phyloP scores from a whole-genome alignment of 2,329 filamentous ascomycete genomes.

The Ascocoryne sarcoides region DNA sequence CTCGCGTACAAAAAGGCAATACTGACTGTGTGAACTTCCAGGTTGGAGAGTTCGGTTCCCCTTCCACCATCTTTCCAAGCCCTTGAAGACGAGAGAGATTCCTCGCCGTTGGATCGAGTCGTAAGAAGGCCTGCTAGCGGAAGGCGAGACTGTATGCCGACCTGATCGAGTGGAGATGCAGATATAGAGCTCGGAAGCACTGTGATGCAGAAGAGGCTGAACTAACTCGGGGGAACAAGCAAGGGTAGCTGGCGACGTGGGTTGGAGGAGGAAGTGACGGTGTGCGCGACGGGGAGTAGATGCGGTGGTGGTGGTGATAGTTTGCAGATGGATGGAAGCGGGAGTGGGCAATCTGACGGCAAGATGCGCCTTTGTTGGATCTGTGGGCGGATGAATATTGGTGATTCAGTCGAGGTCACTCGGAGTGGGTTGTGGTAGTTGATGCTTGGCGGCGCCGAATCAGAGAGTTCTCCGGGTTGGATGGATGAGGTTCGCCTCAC shows the following conservation, averaged over 20 bases:
- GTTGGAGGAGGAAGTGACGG: slow-evolving; percentile 15
- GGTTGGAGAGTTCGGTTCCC: slow-evolving; percentile 86
- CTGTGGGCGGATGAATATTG: not conserved
- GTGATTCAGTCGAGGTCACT: slow-evolving; percentile 6
- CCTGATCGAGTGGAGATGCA: slow-evolving; percentile 19
- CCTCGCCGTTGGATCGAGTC: slow-evolving; percentile 18
- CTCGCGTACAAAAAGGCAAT: slow-evolving; percentile 1
- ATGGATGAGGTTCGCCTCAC: not conserved
- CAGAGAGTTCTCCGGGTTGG: slow-evolving; percentile 6
- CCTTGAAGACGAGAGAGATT: slow-evolving; percentile 24
- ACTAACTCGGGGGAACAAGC: slow-evolving; percentile 12
- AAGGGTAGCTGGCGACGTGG: slow-evolving; percentile 12
- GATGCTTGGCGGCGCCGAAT: not conserved
- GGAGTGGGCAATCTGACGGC: slow-evolving; percentile 2
- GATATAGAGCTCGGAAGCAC: slow-evolving; percentile 6
- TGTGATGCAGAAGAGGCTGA: slow-evolving; percentile 20
- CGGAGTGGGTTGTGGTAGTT: slow-evolving; percentile 5
- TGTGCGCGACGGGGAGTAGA: slow-evolving; percentile 7
- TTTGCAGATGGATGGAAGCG: slow-evolving; percentile 6
- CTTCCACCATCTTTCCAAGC: slow-evolving; percentile 80
- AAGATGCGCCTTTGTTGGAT: no score
- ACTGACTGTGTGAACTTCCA: slow-evolving; percentile 95
- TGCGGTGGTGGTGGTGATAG: slow-evolving; percentile 1
- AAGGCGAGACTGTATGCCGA: slow-evolving; percentile 9
- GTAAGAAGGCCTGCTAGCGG: slow-evolving; percentile 3